Conservation (phyloP, 129 eudicot genomes). For the Artemisia tridentata region DNA sequence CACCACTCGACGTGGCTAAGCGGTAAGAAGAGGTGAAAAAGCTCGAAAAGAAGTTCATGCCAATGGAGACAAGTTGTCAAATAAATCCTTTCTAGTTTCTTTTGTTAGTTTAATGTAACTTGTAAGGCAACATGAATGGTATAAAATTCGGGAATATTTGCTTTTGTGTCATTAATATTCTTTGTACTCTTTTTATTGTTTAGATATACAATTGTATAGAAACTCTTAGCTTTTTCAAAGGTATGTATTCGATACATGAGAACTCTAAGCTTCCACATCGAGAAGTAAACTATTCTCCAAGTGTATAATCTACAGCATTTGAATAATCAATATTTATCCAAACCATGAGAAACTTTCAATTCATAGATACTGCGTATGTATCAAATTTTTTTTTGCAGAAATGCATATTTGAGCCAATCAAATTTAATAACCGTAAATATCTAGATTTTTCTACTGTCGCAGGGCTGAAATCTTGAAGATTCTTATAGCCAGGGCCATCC, state of each 20-base stretch:
- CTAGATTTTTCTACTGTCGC: no score
- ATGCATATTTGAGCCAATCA: no score
- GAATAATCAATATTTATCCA: no score
- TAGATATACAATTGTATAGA: neutral
- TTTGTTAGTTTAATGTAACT: neutral
- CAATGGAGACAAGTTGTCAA: slow-evolving; percentile 1
- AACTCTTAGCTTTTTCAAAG: neutral
- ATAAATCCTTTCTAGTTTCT: neutral
- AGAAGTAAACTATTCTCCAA: neutral
- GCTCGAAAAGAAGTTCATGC: neutral
- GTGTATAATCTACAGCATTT: neutral
- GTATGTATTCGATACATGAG: neutral
- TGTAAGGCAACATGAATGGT: neutral
- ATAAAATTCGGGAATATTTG: neutral
- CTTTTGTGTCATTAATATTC: neutral
- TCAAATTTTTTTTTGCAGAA: no score
- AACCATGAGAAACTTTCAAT: no score
- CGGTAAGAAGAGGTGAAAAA: neutral
- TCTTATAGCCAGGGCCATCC: no score
- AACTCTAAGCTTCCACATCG: neutral
- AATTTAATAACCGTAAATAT: no score
- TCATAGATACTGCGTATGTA: no score
- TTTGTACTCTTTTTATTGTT: neutral
- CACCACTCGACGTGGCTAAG: no score
- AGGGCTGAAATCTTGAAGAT: no score